Base-by-base conservation (phyloP, 164 flowering plant species). In the Chloranthus sessilifolius region DNA sequence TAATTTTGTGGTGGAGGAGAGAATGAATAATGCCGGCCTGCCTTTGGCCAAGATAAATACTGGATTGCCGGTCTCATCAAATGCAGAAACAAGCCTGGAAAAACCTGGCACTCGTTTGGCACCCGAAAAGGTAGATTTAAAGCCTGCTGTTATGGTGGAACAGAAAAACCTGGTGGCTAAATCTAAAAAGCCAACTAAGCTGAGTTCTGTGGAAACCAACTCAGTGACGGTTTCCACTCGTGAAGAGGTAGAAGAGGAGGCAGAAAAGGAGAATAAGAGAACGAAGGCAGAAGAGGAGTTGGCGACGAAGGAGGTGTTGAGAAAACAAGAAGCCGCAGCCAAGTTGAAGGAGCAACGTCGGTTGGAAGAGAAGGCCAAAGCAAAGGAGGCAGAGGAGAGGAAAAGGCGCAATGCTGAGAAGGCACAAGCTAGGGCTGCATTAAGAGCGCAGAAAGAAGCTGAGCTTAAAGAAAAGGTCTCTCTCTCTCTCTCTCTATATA, bases 321-420 rank as follows among this genome's bases (percentile, higher is more conserved):
- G 79, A 47, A 82, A 74, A 63, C 67, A 67, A 66, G 87, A 79
- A 53, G 83, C 65, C 41, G 88, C 78, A 47, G 83, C 72, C 21
- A 81, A 50, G 62, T 56, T 81, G 62, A 82, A 67, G 66, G 95
- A 87, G 68, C 81, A 76, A 43, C 73, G 57, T 1, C 73, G 78
- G 48, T 33, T 78, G 64, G 92, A 87, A 59, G 95, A 79, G 74
- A 80, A 57, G 58, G 80, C 73, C 40, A 90, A 90, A 61, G 95
- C 95, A 11, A 64, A 73, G 61, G 97, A 81, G 68, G 98, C 98
- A 37, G 53, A 76, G 42, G 91, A 85, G 73, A 81, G 98, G 82
- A 90, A 87, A 51, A 81, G 64, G 52, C 73, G 88, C 28, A 73
- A 56, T 50, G 85, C 82, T 5, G 92, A 82, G 65, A 87, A 77